Base-by-base conservation (phyloP, 352 stramenopile genomes). In the Pythium rishiriense region DNA sequence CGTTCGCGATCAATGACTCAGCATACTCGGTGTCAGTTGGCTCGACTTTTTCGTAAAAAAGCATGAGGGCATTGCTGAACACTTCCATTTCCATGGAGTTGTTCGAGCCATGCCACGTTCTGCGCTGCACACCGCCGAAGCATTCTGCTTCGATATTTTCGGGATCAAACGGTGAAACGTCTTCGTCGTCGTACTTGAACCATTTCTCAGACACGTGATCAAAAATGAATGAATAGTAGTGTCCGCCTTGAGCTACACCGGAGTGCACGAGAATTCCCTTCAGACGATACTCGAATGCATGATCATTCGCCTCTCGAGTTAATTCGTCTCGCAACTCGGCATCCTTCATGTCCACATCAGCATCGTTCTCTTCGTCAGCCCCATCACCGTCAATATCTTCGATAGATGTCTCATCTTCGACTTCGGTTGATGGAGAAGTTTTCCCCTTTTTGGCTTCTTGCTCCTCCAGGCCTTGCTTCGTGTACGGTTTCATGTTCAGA, bases 151-250 rank as follows among this genome's bases (percentile, higher is more conserved):
- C 97, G 65, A 99, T 99, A 55, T 94, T 96, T 12, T 83, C 76
- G 24, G 96, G 88, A 77, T 99, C 96, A 76, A 99, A 99, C 1
- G 94, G 91, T 53, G 90, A 98, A 21, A 99, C 97, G 72, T 99
- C 97, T 75, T 99, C 97, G 66, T 99, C 97, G 68, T 99, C 97
- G 75, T 98, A 99, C 64, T 98, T 97, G 69, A 98, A 99, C 97
- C 97, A 99, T 63, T 98, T 97, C 59, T 96, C 83, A n/a, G 76
- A 89, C 42, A 89, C 74, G 50, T 93, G 82, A 57, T 96, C 86
- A 55, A 86, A 94, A 61, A 96, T 96, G 58, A 96, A 95, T 24
- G 88, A 96, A 77, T 99, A 99, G 78, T 99, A 99, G 71, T 99
- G 98, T 0, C 98, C 98, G 29, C 97, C 98, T 85, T 99, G 97